Percentiles rank a stretch among this genome's conserved stretches.
These are phyloP conservation scores for Penicillium chermesinum DNA, from an alignment of 495 filamentous ascomycete genomes.

Conservation along the genomic window DNA sequence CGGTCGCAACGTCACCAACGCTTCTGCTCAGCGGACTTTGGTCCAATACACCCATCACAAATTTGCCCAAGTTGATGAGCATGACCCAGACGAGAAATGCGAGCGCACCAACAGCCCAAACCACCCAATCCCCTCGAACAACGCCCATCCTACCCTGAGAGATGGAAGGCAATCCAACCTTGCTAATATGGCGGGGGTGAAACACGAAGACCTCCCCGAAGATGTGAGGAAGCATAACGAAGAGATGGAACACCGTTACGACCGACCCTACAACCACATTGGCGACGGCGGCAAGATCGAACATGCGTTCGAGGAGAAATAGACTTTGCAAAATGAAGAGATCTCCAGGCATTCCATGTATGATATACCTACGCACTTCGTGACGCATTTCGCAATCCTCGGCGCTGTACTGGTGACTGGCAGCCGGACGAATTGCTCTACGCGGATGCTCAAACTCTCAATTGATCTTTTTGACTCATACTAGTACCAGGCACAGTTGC, in stretches of 20 bases:
- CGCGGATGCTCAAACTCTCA: too few relatives aligned
- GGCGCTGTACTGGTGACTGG: too few relatives aligned
- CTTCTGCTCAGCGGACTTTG: background rate
- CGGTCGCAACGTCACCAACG: background rate
- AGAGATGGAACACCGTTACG: constrained; percentile 33
- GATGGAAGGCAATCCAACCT: constrained; percentile 30
- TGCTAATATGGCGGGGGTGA: constrained; percentile 26
- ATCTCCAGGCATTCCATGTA: too few relatives aligned
- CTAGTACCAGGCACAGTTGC: too few relatives aligned
- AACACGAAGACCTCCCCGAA: constrained; percentile 25
- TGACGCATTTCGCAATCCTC: too few relatives aligned
- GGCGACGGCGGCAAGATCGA: constrained; percentile 27
- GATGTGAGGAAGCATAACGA: constrained; percentile 39
- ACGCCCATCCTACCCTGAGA: constrained; percentile 32
- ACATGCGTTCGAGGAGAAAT: constrained; percentile 13
- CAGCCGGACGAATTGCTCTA: too few relatives aligned
- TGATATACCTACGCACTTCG: too few relatives aligned
- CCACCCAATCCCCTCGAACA: constrained; percentile 33
- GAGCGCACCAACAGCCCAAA: constrained; percentile 4
- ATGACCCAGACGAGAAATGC: background rate
- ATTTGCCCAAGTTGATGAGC: background rate
- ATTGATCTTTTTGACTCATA: too few relatives aligned
- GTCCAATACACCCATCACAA: background rate
- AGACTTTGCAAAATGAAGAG: background rate
- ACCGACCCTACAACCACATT: constrained; percentile 36